Evolutionary conservation across 805 yeast genomes (phyloP).

Genomic region (Scheffersomyces ergatensis): DNA sequence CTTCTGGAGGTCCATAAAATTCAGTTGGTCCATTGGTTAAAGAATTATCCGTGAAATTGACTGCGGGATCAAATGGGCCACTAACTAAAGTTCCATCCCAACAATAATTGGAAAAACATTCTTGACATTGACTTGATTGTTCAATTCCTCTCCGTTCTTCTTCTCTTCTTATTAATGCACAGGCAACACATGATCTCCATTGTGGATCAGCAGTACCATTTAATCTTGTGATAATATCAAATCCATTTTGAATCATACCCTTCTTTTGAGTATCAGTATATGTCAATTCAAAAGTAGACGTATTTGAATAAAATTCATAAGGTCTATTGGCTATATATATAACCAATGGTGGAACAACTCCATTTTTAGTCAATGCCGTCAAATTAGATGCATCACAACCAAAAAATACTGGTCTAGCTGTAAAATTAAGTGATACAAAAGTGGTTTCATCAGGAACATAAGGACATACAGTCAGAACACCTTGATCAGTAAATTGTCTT

Average conservation of each 20-base stretch:
- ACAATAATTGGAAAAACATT: slow-evolving; percentile 35
- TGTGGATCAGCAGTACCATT: slow-evolving; percentile 35
- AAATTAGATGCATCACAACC: slow-evolving; percentile 39
- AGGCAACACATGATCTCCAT: slow-evolving; percentile 39
- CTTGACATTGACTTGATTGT: slow-evolving; percentile 33
- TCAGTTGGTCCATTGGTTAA: slow-evolving; percentile 21
- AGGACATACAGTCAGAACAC: slow-evolving; percentile 30
- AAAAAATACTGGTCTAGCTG: slow-evolving; percentile 40
- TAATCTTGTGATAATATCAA: slow-evolving; percentile 28
- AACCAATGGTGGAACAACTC: slow-evolving; percentile 35
- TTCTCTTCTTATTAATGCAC: slow-evolving; percentile 39
- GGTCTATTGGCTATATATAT: slow-evolving; percentile 40
- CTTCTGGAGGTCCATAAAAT: slow-evolving; percentile 4
- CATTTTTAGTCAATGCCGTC: slow-evolving; percentile 34
- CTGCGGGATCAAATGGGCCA: slow-evolving; percentile 15
- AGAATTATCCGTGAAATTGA: slow-evolving; percentile 27
- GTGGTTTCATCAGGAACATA: slow-evolving; percentile 35
- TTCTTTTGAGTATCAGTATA: slow-evolving; percentile 35
- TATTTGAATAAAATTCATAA: slow-evolving; percentile 29
- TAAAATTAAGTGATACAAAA: slow-evolving; percentile 29
- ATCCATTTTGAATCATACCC: slow-evolving; percentile 36
- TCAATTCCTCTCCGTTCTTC: slow-evolving; percentile 37
- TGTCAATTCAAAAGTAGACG: slow-evolving; percentile 29
- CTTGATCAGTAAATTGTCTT: slow-evolving; percentile 32
- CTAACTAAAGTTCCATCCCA: slow-evolving; percentile 32